Evolutionary conservation across 129 eudicot species (phyloP).

Genomic region (Pseudognaphalium luteoalbum): DNA sequence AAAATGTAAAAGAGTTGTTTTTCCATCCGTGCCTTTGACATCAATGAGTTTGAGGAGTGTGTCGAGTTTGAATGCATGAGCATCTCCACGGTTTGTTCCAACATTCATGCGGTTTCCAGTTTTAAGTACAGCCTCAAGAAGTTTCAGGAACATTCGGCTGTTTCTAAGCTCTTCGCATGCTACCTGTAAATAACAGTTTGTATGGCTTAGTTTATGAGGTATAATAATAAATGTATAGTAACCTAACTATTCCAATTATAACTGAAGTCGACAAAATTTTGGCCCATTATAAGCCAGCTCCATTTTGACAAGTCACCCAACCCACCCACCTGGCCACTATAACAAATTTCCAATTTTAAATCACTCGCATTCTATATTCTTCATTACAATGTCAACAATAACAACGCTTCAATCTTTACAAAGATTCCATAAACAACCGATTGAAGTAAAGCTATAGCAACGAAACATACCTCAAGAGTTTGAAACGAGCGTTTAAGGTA

Average conservation of each 20-base stretch:
- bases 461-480: conserved; percentile 78
- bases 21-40: conserved; percentile 95
- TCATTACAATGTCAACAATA: not conserved
- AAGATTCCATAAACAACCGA: not conserved
- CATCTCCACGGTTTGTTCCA: conserved; percentile 98
- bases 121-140: conserved; percentile 92
- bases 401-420: not conserved
- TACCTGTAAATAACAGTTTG: conserved; percentile 40
- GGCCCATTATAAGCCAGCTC: too few species aligned
- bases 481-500: conserved; percentile 88
- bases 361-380: not conserved
- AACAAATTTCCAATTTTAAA: not conserved
- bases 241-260: not conserved
- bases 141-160: conserved; percentile 95
- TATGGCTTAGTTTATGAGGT: not conserved
- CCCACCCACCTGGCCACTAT: not conserved
- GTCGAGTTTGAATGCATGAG: conserved; percentile 97
- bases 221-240: not conserved
- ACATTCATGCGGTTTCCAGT: conserved; percentile 99
- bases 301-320: conserved; percentile 5
- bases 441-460: not conserved
- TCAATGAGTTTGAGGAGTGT: conserved; percentile 91
- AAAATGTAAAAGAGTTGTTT: conserved; percentile 91
- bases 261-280: not conserved
- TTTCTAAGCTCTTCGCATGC: conserved; percentile 93